Percentiles rank a stretch among this genome's conserved stretches.
Evolutionary conservation across 768 basidiomycete genomes (phyloP).

Genomic region (Suillus hirtellus): DNA sequence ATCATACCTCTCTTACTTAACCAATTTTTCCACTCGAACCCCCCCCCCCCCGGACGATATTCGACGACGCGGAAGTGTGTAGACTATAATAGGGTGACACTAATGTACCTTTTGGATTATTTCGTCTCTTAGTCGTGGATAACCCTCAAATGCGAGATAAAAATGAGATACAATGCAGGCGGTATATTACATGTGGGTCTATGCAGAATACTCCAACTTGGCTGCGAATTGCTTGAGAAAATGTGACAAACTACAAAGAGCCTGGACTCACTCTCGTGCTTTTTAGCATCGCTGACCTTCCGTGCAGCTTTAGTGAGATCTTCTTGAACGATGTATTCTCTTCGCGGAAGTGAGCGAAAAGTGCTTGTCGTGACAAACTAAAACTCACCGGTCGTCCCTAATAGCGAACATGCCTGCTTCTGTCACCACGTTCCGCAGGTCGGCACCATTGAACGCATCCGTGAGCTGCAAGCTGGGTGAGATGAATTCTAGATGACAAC

Average conservation of each 20-base stretch:
- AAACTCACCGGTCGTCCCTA: constrained; percentile 80
- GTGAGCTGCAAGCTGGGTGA: constrained; percentile 54
- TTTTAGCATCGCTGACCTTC: constrained; percentile 96
- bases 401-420: constrained; percentile 99
- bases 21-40: not conserved
- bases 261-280: constrained; percentile 84
- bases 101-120: constrained; percentile 12
- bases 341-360: constrained; percentile 26
- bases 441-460: constrained; percentile 95
- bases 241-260: not conserved
- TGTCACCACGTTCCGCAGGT: constrained; percentile 91
- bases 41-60: constrained; percentile 4
- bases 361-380: not conserved
- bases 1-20: not conserved
- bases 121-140: not conserved
- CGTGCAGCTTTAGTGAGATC: constrained; percentile 95
- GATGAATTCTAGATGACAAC: constrained; percentile 3
- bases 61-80: constrained; percentile 3
- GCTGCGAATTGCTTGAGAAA: constrained; percentile 27
- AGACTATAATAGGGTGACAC: constrained; percentile 11
- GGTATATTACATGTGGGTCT: constrained; percentile 29
- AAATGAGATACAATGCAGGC: constrained; percentile 14
- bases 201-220: constrained; percentile 47
- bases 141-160: constrained; percentile 3
- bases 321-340: constrained; percentile 91